Base-by-base conservation (phyloP, 441 rosid genomes). In the Rhodomyrtus psidioides region DNA sequence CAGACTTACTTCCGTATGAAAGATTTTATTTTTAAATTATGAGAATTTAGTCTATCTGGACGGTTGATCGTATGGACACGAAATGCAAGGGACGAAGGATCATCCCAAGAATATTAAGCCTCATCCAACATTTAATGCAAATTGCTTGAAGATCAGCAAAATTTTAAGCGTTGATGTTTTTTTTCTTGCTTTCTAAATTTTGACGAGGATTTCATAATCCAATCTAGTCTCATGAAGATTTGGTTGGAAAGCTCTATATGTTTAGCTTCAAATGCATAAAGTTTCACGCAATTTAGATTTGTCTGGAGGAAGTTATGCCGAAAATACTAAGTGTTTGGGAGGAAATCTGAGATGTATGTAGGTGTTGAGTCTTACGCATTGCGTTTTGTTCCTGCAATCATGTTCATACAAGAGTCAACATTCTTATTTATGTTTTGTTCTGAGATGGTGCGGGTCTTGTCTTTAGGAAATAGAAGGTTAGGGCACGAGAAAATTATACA, bases 31-130 rank as follows among this genome's bases (percentile, higher is more conserved):
- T n/a, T n/a, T n/a, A n/a, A n/a, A n/a, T n/a, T n/a, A n/a, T n/a
- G n/a, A n/a, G 12, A 62, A 1, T 24, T 3, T 34, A 70, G 5
- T 46, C 26, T 14, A 65, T 65, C 46, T 34, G 15, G n/a, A 19
- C 15, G 9, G 46, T 19, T 0, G 26, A 2, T 34, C 79, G 0
- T 10, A 39, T 5, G 79, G n/a, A 9, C 58, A 23, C 58, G 9
- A 56, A 9, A 55, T 55, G n/a, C 58, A 23, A 34, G 4, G 44
- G 46, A 30, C 1, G 76, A 30, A 65, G 44, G 46, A 65, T 30
- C 76, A 65, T 17, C 24, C 24, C 76, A 65, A 65, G 46, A 65
- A 65, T 30, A 34, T 65, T 17, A 0, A 62, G 4, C 75, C 75
- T 30, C 75, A 62, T 9, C 75, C 12, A 28, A 62, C 75, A 17